phyloP scores from a whole-genome alignment of 177 flowering plant genomes.

The Telopea speciosissima region DNA sequence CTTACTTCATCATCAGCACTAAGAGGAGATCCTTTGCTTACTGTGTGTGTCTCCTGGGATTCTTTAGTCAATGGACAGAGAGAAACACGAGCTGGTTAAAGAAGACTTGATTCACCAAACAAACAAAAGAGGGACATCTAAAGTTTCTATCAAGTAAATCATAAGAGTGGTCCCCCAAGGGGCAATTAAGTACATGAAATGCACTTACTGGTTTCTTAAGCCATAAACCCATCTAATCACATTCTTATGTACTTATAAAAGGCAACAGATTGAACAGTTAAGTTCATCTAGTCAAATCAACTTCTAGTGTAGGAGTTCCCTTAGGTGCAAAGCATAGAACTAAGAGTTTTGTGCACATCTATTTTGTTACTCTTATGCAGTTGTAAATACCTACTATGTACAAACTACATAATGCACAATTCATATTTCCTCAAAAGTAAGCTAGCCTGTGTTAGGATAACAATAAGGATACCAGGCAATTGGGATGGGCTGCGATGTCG shows the following conservation, averaged over 20 bases:
- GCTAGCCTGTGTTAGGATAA: background rate
- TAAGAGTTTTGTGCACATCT: too few species aligned
- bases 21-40: constrained; percentile 22
- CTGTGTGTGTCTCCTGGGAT: constrained; percentile 18
- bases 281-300: too few species aligned
- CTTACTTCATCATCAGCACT: constrained; percentile 46
- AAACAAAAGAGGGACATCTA: background rate
- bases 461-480: constrained; percentile 29
- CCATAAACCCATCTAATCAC: too few species aligned
- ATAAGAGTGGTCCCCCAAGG: background rate
- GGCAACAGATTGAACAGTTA: too few species aligned
- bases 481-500: constrained; percentile 31
- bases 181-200: background rate
- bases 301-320: too few species aligned
- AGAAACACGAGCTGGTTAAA: background rate
- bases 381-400: too few species aligned
- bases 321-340: too few species aligned
- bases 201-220: too few species aligned
- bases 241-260: too few species aligned
- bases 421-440: background rate
- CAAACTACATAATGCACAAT: background rate
- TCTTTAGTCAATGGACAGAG: constrained; percentile 21
- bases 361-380: too few species aligned
- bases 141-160: background rate
- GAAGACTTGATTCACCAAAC: background rate